A percentile compares a stretch with the other conserved stretches of the same genome.
These are phyloP conservation scores for Debaryomyces prosopidis DNA, from an alignment of 805 yeast species.

Conservation along the genomic window DNA sequence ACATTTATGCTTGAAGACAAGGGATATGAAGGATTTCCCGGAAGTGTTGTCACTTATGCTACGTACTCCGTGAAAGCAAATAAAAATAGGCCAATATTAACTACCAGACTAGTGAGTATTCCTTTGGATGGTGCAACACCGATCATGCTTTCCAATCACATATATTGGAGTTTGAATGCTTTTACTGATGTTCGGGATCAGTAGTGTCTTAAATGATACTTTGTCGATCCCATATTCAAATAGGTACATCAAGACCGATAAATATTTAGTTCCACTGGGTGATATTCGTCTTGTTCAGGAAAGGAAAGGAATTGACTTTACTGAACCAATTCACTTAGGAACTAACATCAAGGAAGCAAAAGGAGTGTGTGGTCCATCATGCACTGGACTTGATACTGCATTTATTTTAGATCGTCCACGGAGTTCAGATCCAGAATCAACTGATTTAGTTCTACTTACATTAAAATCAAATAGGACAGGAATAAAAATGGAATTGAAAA, in stretches of 20 bases:
- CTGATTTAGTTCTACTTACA: no score
- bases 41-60: no score
- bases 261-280: background rate
- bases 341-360: background rate
- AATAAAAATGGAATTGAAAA: no score
- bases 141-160: background rate
- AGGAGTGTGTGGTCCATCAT: background rate
- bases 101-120: background rate
- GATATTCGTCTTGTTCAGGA: background rate
- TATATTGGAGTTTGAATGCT: background rate
- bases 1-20: no score
- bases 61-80: background rate
- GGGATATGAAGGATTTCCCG: no score
- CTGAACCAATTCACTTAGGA: background rate
- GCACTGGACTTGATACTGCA: no score
- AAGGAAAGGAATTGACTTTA: background rate
- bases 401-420: no score
- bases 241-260: background rate
- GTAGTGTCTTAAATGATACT: background rate
- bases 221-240: background rate
- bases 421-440: no score
- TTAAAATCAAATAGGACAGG: no score
- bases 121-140: background rate
- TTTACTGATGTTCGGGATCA: background rate
- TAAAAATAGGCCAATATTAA: background rate